A percentile compares a stretch with the other conserved stretches of the same genome.
phyloP scores from a whole-genome alignment of 495 filamentous ascomycete genomes.

The Pyrenula aspistea region DNA sequence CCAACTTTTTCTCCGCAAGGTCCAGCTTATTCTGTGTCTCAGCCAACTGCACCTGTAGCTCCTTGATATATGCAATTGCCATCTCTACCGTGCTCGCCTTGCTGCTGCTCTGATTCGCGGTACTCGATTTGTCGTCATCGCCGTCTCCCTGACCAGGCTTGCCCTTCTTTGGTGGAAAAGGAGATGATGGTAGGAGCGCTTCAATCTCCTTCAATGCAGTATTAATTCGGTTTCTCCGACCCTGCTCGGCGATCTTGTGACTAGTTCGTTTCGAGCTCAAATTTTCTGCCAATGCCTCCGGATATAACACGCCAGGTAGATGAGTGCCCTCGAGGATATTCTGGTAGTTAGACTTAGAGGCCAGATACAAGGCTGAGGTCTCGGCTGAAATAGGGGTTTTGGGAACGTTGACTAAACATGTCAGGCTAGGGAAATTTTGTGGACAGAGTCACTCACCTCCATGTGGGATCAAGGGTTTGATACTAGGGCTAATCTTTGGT shows the following conservation, averaged over 20 bases:
- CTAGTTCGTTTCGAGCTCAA: slow-evolving; percentile 93
- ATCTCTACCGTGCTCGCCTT: slow-evolving; percentile 94
- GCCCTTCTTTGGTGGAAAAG: slow-evolving; percentile 29
- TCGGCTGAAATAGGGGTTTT: slow-evolving; percentile 41
- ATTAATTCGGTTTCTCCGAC: slow-evolving; percentile 89
- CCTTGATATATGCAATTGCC: slow-evolving; percentile 90
- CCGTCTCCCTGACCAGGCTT: slow-evolving; percentile 15
- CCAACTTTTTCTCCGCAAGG: slow-evolving; percentile 48
- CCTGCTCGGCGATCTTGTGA: slow-evolving; percentile 96
- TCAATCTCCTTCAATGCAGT: slow-evolving; percentile 87
- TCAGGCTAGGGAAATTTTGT: slow-evolving; percentile 3
- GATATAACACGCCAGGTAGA: slow-evolving; percentile 82
- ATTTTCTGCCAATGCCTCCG: slow-evolving; percentile 79
- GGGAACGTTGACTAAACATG: slow-evolving; percentile 4
- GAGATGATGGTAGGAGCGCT: slow-evolving; percentile 47
- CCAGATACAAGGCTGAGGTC: slow-evolving; percentile 72
- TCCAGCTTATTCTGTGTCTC: slow-evolving; percentile 54
- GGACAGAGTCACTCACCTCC: slow-evolving; percentile 42
- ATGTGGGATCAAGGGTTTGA: slow-evolving; percentile 76
- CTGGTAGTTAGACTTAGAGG: slow-evolving; percentile 95
- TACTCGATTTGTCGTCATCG: slow-evolving; percentile 22
- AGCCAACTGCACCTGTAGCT: slow-evolving; percentile 60
- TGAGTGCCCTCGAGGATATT: slow-evolving; percentile 90
- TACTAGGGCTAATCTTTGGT: slow-evolving; percentile 90
- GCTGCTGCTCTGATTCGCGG: slow-evolving; percentile 51